Base-by-base conservation (phyloP, 352 stramenopile species). In the Phytophthora pistaciae region DNA sequence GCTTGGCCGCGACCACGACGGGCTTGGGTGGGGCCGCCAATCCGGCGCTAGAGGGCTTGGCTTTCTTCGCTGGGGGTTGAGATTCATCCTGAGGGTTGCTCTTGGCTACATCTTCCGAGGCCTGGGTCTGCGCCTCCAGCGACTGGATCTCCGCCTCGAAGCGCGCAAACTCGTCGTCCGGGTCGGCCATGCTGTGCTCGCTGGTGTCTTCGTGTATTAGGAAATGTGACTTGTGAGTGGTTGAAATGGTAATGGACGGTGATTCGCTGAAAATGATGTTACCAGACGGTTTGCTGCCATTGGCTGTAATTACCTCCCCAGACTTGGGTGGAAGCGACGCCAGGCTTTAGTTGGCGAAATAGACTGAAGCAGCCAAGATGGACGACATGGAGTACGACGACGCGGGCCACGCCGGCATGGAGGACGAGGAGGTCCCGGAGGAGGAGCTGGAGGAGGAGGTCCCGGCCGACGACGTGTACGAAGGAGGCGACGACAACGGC, bases 331-430 rank as follows among this genome's bases (percentile, higher is more conserved):
- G 72, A 70, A 69, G 69, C 62, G 56, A n/a, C 40, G 54, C 7
- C 5, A 3, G 13, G 13, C 13, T 33, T 50, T 9, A 59, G 64
- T 67, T 23, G 29, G 11, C 50, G 53, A 59, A 31, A 50, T 33
- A 21, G 42, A 63, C 16, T n/a, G 8, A 42, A 36, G 21, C 36
- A 56, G 55, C 20, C 11, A 66, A 58, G 31, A 96, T 96, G 88
- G 88, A 96, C 76, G 88, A 96, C 75, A 91, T 91, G 83, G 88
- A 96, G 36, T 94, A 94, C 61, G 89, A 96, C 72, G 85, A 94
- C 76, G 89, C 78, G 3, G 83, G 72, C 49, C 75, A 83, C 78
- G 83, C 88, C 78, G 88, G 93, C 23, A 92, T 95, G 62, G 89
- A 96, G 55, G 85, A 96, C 62, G 89, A 96, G 57, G 88, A 96